Evolutionary conservation across 192 early-diverging fungal species (phyloP).

Genomic region (Blastocladiella britannica): DNA sequence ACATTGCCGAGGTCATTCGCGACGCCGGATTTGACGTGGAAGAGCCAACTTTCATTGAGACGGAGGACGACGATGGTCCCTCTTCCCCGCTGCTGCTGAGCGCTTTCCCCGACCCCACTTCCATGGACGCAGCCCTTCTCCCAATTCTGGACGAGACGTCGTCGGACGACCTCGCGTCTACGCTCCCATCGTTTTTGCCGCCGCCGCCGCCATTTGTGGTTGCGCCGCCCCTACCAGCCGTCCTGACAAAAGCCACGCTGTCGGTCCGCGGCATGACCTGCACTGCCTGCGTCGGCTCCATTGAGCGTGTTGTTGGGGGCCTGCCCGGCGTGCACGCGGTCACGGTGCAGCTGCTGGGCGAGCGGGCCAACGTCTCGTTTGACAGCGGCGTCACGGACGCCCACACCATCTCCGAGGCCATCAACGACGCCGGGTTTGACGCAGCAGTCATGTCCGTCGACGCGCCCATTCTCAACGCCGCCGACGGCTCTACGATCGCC

Average conservation of each 20-base stretch:
- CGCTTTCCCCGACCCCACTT: too few species aligned
- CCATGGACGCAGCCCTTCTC: too few species aligned
- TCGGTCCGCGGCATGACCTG: constrained; percentile 94
- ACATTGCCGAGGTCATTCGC: constrained; percentile 29
- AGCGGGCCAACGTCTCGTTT: constrained; percentile 51
- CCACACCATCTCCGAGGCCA: constrained; percentile 32
- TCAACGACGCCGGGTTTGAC: constrained; percentile 52
- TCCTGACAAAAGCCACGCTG: too few species aligned
- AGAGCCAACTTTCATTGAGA: neutral
- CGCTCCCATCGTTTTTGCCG: constrained; percentile 1
- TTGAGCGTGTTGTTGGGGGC: constrained; percentile 45
- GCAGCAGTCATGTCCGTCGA: constrained; percentile 32
- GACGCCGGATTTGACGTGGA: constrained; percentile 37
- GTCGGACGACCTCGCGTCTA: neutral
- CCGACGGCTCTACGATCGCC: too few species aligned
- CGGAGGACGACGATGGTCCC: neutral
- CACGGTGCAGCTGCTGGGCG: constrained; percentile 67
- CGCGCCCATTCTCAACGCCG: too few species aligned
- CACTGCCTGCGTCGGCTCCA: constrained; percentile 68
- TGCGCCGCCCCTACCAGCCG: too few species aligned
- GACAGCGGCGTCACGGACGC: constrained; percentile 22
- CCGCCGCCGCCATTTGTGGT: constrained; percentile 1
- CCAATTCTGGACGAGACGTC: too few species aligned
- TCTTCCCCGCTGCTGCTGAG: neutral
- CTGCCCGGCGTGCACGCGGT: constrained; percentile 43